Base-by-base conservation (phyloP, 108 stramenopile genomes). In the Nitzschia palea region DNA sequence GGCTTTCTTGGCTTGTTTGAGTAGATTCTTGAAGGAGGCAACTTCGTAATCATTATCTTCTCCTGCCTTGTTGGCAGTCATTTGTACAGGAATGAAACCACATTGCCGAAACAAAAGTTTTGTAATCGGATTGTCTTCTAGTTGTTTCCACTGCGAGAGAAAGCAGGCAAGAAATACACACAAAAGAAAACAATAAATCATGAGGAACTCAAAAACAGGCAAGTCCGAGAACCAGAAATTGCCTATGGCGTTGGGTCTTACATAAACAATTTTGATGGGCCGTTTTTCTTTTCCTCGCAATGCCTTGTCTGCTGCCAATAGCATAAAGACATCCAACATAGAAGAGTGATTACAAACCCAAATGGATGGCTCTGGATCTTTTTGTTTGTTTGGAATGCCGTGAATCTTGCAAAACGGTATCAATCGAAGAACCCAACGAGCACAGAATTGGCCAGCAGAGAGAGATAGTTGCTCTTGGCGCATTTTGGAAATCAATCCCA, bases 341-440 rank as follows among this genome's bases (percentile, higher is more conserved):
- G 80, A 80, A 9, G 80, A 80, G 59, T 95, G 94, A 62, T 92
- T 95, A 63, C 90, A 91, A 3, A 90, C 94, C 94, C 94, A 95
- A 28, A 95, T 79, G 23, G 65, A 63, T 28, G 90, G 89, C 62
- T 83, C 73, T 5, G 86, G 81, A 58, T 73, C 61, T 29, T 25
- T 47, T 45, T 33, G 34, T 45, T 33, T 17, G 30, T 35, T 79
- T 57, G 26, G 71, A 67, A 10, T 73, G 33, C 15, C 84, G 74
- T 68, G 32, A 14, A 88, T 59, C 1, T 63, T 68, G 31, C 87
- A 83, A 77, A 95, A 95, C 9, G 90, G 94, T 57, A 92, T 84
- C n/a, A 90, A 8, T 47, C 87, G 61, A 61, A 95, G 67, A 36
- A 92, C 52, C 90, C 87, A 92, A 34, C 94, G 82, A 56, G 82